phyloP scores from a whole-genome alignment of 345 rosid species.

The Rhodamnia rubescens region DNA sequence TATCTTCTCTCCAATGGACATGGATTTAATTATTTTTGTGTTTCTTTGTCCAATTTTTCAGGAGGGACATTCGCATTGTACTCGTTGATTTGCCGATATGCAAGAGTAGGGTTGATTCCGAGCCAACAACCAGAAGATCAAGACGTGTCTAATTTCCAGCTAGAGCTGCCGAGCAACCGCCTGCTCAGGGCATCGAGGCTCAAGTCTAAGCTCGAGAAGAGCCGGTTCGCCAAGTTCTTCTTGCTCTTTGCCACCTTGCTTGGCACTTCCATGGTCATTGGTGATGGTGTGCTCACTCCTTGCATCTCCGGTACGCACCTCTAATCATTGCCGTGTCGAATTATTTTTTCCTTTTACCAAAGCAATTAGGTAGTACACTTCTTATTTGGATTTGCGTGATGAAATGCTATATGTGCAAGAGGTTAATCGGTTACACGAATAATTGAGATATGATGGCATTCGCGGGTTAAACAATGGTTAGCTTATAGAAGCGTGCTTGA shows the following conservation, averaged over 20 bases:
- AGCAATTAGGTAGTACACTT: not conserved
- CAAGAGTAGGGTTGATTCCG: constrained; percentile 35
- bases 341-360: too few species aligned
- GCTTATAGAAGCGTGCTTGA: not conserved
- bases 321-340: not conserved
- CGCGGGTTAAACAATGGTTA: not conserved
- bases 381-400: not conserved
- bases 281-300: constrained; percentile 54
- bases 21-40: not conserved
- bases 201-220: constrained; percentile 23
- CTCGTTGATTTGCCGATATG: constrained; percentile 38
- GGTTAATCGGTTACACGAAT: not conserved
- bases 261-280: constrained; percentile 58
- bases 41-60: not conserved
- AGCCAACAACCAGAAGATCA: constrained; percentile 31
- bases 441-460: not conserved
- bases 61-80: constrained; percentile 54
- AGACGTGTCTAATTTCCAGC: constrained; percentile 18
- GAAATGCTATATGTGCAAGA: not conserved
- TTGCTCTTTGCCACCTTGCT: constrained; percentile 36
- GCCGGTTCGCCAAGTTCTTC: constrained; percentile 19
- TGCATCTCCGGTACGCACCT: constrained; percentile 30
- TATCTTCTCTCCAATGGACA: not conserved
- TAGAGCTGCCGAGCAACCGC: constrained; percentile 19
- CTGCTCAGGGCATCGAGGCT: constrained; percentile 17